A percentile compares a stretch with the other conserved stretches of the same genome.
Evolutionary conservation across 805 yeast species (phyloP).

Genomic region (Priceomyces carsonii): DNA sequence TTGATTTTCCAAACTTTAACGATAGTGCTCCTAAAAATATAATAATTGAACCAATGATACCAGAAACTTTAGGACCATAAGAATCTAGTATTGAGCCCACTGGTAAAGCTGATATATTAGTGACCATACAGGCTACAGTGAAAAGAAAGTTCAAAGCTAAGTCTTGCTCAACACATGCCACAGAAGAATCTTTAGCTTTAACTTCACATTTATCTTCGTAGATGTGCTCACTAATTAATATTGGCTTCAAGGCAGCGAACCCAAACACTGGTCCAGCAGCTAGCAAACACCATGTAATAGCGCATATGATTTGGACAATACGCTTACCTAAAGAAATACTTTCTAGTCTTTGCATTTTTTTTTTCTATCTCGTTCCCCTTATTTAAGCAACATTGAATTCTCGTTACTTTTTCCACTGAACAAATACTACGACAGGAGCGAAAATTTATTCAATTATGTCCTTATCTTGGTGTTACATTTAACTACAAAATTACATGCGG

Average conservation of each 20-base stretch:
- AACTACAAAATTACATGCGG: too few relatives aligned
- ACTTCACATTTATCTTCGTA: slow-evolving; percentile 60
- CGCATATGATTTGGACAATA: slow-evolving; percentile 63
- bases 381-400: background rate
- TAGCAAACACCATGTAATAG: slow-evolving; percentile 81
- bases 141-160: slow-evolving; percentile 78
- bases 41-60: slow-evolving; percentile 67
- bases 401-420: too few relatives aligned
- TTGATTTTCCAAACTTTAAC: slow-evolving; percentile 39
- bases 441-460: too few relatives aligned
- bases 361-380: slow-evolving; percentile 1
- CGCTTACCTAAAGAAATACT: slow-evolving; percentile 25
- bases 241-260: slow-evolving; percentile 90
- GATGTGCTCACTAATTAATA: slow-evolving; percentile 74
- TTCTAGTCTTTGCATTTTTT: slow-evolving; percentile 5
- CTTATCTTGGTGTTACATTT: too few relatives aligned
- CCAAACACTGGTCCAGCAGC: slow-evolving; percentile 96
- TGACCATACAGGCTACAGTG: slow-evolving; percentile 81
- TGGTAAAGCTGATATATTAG: slow-evolving; percentile 78
- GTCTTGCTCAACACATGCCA: slow-evolving; percentile 73
- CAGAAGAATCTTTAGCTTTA: slow-evolving; percentile 5
- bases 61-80: slow-evolving; percentile 80
- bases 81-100: slow-evolving; percentile 80
- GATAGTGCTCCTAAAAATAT: slow-evolving; percentile 56
- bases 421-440: too few relatives aligned